Evolutionary conservation across 805 yeast genomes (phyloP).

Genomic region (Spathaspora boniae): DNA sequence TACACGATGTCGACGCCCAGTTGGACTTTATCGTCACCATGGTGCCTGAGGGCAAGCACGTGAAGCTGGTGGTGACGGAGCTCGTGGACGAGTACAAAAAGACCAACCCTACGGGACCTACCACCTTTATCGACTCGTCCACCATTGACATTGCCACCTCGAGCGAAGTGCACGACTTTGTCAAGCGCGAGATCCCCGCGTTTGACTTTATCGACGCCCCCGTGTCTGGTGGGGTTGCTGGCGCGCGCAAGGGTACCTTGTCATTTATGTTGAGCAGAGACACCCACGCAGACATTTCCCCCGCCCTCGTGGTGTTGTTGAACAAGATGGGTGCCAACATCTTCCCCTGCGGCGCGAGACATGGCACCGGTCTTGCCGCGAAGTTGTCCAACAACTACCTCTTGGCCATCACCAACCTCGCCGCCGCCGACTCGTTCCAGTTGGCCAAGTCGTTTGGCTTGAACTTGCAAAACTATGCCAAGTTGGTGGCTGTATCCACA

Average conservation of each 20-base stretch:
- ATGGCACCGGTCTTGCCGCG: constrained; percentile 53
- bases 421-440: constrained; percentile 54
- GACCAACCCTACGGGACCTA: constrained; percentile 12
- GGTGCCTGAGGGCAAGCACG: constrained; percentile 56
- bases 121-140: constrained; percentile 46
- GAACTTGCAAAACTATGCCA: constrained; percentile 44
- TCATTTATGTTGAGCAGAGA: constrained; percentile 50
- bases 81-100: constrained; percentile 30
- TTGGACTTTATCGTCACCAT: constrained; percentile 46
- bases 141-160: constrained; percentile 52
- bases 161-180: constrained; percentile 31
- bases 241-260: constrained; percentile 49
- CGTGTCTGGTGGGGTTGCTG: constrained; percentile 54
- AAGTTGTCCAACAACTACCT: constrained; percentile 52
- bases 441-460: constrained; percentile 48
- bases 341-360: constrained; percentile 46
- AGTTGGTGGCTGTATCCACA: constrained; percentile 48
- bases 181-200: constrained; percentile 27
- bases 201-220: constrained; percentile 53
- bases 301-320: constrained; percentile 27
- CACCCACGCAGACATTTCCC: constrained; percentile 24
- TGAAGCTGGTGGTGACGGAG: constrained; percentile 36
- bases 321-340: constrained; percentile 46
- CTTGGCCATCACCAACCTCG: constrained; percentile 50
- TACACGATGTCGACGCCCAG: constrained; percentile 25